Conservation (phyloP, 305 asterid species). For the Solanum hybrid region DNA sequence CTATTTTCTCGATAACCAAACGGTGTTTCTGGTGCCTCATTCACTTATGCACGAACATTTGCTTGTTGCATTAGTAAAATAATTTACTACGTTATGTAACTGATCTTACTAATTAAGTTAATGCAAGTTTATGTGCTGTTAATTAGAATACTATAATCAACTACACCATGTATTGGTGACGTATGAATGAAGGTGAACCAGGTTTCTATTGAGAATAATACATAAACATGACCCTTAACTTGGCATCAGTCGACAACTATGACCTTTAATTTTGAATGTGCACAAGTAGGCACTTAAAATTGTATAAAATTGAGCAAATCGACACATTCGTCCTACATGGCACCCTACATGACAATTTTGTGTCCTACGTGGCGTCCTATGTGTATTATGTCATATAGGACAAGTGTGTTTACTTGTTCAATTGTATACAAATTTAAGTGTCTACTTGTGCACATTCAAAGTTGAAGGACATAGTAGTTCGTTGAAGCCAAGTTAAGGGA, state of each 20-base stretch:
- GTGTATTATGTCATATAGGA: no score
- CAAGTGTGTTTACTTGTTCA: no score
- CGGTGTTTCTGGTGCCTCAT: not conserved
- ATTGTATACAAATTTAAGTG: no score
- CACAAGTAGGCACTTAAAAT: no score
- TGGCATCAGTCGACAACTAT: accelerated
- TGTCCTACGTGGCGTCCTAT: not conserved
- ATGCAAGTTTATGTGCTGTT: not conserved
- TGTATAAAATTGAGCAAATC: not conserved
- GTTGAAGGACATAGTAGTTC: accelerated
- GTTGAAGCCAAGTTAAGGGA: accelerated
- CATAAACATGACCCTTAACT: no score
- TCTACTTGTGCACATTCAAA: not conserved
- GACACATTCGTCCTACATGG: no score
- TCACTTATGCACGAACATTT: not conserved
- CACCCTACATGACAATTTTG: no score
- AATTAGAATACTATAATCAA: not conserved
- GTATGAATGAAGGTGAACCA: not conserved
- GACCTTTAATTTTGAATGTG: accelerated
- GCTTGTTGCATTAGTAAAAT: not conserved
- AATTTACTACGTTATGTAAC: not conserved
- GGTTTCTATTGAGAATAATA: no score
- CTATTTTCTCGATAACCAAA: not conserved
- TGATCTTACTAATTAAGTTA: not conserved
- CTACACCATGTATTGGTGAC: not conserved